Evolutionary conservation across 352 stramenopile genomes (phyloP).

Genomic region (Globisporangium carolinianum): DNA sequence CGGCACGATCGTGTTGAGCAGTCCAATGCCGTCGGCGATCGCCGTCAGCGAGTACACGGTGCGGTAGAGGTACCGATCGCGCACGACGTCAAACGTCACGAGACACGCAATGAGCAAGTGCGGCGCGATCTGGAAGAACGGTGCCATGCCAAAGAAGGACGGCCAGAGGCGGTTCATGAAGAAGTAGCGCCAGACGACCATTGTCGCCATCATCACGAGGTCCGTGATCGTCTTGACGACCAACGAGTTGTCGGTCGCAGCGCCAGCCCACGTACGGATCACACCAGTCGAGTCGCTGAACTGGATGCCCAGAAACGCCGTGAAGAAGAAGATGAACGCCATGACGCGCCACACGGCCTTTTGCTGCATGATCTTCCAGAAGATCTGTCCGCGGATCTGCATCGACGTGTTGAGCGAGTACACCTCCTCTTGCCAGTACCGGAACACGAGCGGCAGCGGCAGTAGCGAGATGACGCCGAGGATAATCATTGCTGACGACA

Average conservation of each 20-base stretch:
- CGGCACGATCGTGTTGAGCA: conserved; percentile 25
- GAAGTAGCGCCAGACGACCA: conserved; percentile 24
- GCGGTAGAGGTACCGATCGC: conserved; percentile 17
- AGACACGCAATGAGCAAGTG: conserved; percentile 18
- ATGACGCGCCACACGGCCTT: conserved; percentile 35
- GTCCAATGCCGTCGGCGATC: conserved; percentile 19
- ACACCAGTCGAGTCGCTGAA: conserved; percentile 18
- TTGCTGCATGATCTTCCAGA: conserved; percentile 45
- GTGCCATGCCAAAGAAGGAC: conserved; percentile 22
- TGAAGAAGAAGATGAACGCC: conserved; percentile 29
- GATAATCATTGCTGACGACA: conserved; percentile 25
- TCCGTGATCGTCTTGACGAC: conserved; percentile 25
- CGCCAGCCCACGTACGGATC: conserved; percentile 15
- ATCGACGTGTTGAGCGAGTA: conserved; percentile 29
- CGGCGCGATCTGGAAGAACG: conserved; percentile 22
- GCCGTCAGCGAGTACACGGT: conserved; percentile 15
- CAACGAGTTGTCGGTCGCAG: conserved; percentile 23
- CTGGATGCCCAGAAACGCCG: conserved; percentile 22
- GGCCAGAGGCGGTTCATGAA: conserved; percentile 30
- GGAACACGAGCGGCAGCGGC: conserved; percentile 23
- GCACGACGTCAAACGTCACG: conserved; percentile 14
- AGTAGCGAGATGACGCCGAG: conserved; percentile 21
- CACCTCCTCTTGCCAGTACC: conserved; percentile 27
- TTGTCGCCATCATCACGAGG: conserved; percentile 19
- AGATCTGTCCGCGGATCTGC: conserved; percentile 24